Evolutionary conservation across 108 stramenopile genomes (phyloP).

Genomic region (Skeletonema menzelii): DNA sequence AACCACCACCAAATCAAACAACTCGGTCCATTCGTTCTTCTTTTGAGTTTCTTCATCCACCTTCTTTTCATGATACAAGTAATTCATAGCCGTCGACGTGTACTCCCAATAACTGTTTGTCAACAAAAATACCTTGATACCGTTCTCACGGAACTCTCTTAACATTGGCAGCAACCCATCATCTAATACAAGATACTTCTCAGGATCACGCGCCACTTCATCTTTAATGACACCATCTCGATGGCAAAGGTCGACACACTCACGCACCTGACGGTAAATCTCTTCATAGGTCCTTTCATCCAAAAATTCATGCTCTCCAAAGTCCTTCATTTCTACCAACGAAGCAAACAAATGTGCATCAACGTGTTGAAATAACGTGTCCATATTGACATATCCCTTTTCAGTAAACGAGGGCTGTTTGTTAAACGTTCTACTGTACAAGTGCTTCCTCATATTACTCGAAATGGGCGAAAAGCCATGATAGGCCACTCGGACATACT

Average conservation of each 20-base stretch:
- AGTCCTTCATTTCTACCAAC: conserved; percentile 87
- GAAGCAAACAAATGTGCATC: conserved; percentile 86
- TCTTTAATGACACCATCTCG: conserved; percentile 97
- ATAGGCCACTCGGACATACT: conserved; percentile 93
- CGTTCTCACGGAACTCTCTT: conserved; percentile 61
- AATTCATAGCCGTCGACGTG: conserved; percentile 95
- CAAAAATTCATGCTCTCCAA: conserved; percentile 72
- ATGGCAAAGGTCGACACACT: conserved; percentile 94
- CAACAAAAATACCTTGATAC: conserved; percentile 91
- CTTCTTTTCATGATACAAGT: conserved; percentile 55
- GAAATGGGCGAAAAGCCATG: conserved; percentile 85
- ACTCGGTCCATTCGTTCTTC: conserved; percentile 91
- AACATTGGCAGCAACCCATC: conserved; percentile 90
- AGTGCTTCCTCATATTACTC: conserved; percentile 66
- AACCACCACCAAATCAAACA: conserved; percentile 93
- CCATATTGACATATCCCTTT: conserved; percentile 90
- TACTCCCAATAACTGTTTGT: conserved; percentile 97
- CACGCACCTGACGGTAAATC: conserved; percentile 85
- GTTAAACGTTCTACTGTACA: conserved; percentile 80
- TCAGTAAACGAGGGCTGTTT: conserved; percentile 87
- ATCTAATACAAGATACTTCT: conserved; percentile 88
- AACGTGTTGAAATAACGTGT: conserved; percentile 92
- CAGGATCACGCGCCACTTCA: conserved; percentile 83
- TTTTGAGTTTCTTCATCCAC: conserved; percentile 65
- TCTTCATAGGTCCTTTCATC: conserved; percentile 90